phyloP scores from a whole-genome alignment of 371 early-diverging fungal genomes.

The Lichtheimia corymbifera region DNA sequence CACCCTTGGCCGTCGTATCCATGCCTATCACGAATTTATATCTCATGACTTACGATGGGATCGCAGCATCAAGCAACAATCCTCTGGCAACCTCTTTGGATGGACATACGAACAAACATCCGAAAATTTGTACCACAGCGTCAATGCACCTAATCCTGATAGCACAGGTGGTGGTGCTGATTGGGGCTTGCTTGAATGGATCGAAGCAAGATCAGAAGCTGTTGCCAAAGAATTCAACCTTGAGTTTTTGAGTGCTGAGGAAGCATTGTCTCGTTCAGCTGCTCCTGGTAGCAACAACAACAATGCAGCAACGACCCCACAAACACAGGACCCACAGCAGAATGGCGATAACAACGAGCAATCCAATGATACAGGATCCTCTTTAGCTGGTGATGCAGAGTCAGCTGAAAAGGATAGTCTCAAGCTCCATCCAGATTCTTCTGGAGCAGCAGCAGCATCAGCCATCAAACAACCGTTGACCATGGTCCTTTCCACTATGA shows the following conservation, averaged over 20 bases:
- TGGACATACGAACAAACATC: constrained; percentile 49
- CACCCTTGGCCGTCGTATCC: constrained; percentile 40
- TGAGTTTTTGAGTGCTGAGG: constrained; percentile 17
- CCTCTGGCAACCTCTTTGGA: constrained; percentile 52
- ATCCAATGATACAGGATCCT: too few species aligned
- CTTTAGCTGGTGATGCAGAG: too few species aligned
- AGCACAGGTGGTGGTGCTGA: constrained; percentile 32
- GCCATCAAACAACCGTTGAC: too few species aligned
- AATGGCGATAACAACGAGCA: too few species aligned
- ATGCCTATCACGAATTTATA: constrained; percentile 50
- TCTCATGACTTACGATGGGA: constrained; percentile 56
- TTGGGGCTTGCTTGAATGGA: constrained; percentile 55
- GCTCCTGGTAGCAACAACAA: too few species aligned
- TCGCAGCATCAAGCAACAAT: constrained; percentile 53
- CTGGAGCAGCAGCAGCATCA: too few species aligned
- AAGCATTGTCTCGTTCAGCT: neutral
- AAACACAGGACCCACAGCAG: too few species aligned
- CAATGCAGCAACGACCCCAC: too few species aligned
- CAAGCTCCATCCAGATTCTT: too few species aligned
- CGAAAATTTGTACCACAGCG: constrained; percentile 41
- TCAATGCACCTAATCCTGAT: constrained; percentile 28
- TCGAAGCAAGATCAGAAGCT: constrained; percentile 30
- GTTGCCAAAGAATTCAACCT: constrained; percentile 49
- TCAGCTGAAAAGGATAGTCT: too few species aligned
- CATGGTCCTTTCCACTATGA: too few species aligned